phyloP scores from a whole-genome alignment of 202 grass and related monocot genomes.

The Dendrocalamus latiflorus region DNA sequence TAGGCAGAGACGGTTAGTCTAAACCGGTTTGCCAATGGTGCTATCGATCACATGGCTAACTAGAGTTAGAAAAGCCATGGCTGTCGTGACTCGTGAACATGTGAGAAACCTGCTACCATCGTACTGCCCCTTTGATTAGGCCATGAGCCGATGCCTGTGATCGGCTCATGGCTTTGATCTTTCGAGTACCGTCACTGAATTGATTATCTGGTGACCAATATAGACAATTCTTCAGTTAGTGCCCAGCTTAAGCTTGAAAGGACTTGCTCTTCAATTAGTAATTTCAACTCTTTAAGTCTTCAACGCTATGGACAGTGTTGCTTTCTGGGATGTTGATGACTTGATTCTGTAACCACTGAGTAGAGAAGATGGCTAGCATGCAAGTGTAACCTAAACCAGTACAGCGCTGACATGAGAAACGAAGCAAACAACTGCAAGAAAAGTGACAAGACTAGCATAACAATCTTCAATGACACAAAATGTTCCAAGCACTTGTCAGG shows the following conservation, averaged over 20 bases:
- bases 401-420: background rate
- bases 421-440: background rate
- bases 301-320: background rate
- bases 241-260: background rate
- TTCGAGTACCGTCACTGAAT: background rate
- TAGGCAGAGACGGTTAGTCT: background rate
- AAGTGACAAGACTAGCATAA: background rate
- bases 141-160: background rate
- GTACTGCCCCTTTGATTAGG: background rate
- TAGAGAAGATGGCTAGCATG: background rate
- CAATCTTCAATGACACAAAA: background rate
- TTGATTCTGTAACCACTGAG: background rate
- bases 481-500: background rate
- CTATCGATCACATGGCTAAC: background rate
- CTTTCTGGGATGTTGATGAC: background rate
- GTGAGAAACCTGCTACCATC: background rate
- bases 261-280: background rate
- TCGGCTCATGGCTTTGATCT: background rate
- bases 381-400: background rate
- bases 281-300: background rate
- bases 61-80: slow-evolving; percentile 15
- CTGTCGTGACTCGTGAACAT: background rate
- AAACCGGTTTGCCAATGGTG: background rate
- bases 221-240: background rate
- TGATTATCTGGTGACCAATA: background rate